Conservation (phyloP, 345 rosid genomes). For the Eucalyptus camaldulensis region DNA sequence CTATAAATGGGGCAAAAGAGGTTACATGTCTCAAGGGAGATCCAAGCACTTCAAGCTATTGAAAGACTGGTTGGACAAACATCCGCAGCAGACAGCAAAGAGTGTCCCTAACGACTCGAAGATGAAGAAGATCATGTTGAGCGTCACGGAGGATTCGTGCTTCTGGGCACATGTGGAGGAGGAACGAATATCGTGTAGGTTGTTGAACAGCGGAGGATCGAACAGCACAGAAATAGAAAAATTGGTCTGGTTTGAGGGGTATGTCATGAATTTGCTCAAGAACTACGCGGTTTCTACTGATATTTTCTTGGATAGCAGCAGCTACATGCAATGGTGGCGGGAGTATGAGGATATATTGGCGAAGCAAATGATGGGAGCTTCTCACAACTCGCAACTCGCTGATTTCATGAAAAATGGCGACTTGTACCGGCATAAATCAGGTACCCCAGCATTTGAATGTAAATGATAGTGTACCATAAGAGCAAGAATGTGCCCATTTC, state of each 20-base stretch:
- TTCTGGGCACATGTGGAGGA: conserved; percentile 88
- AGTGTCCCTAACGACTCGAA: background rate
- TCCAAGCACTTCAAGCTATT: conserved; percentile 26
- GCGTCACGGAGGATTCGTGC: conserved; percentile 51
- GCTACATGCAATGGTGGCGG: conserved; percentile 66
- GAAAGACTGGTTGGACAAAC: conserved; percentile 28
- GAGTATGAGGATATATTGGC: conserved; percentile 11
- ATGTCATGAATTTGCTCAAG: conserved; percentile 22
- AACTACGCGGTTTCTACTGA: conserved; percentile 46
- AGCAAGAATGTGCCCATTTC: background rate
- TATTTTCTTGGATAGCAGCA: conserved; percentile 42
- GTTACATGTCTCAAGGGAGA: conserved; percentile 27
- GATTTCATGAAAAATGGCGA: conserved; percentile 15
- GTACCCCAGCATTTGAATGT: background rate
- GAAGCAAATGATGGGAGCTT: background rate
- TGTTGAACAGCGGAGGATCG: background rate
- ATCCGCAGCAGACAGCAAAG: background rate
- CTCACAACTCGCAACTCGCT: conserved; percentile 3
- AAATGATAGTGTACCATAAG: background rate
- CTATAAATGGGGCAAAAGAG: conserved; percentile 8
- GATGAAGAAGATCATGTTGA: conserved; percentile 8
- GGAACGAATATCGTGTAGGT: conserved; percentile 14
- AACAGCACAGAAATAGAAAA: background rate
- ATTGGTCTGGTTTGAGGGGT: conserved; percentile 18
- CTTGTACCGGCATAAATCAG: conserved; percentile 4